Conservation (phyloP, 108 stramenopile genomes). For the Nitzschia inconspicua region DNA sequence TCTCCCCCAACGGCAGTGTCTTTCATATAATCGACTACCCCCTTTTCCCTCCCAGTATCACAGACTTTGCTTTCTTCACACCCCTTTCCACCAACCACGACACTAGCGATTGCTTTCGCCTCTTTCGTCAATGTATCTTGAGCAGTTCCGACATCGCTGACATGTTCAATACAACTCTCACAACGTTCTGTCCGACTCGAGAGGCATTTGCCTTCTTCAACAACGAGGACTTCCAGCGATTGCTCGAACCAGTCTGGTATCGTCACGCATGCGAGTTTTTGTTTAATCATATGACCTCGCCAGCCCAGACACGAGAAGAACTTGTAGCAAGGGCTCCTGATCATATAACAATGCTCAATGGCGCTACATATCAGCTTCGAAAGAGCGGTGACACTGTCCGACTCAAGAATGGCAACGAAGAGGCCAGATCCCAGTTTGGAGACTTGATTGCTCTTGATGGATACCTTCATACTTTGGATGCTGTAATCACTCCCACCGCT, state of each 20-base stretch:
- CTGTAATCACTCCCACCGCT: conserved; percentile 20
- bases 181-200: conserved; percentile 29
- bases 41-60: conserved; percentile 23
- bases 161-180: conserved; percentile 19
- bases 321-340: conserved; percentile 13
- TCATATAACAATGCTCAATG: conserved; percentile 32
- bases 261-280: conserved; percentile 35
- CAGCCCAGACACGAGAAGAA: conserved; percentile 18
- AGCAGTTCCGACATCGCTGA: conserved; percentile 7
- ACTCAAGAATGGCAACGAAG: conserved; percentile 22
- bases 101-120: conserved; percentile 21
- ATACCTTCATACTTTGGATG: conserved; percentile 32
- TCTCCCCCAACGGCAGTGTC: conserved; percentile 8
- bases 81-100: conserved; percentile 15
- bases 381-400: conserved; percentile 21
- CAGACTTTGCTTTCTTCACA: conserved; percentile 30
- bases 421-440: conserved; percentile 28
- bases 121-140: conserved; percentile 16
- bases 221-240: conserved; percentile 30
- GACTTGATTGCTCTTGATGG: conserved; percentile 35
- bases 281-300: conserved; percentile 21
- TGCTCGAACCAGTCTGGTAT: conserved; percentile 27
- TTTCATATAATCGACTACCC: conserved; percentile 30
- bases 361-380: conserved; percentile 19
- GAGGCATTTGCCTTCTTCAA: conserved; percentile 33